Conservation (phyloP, 164 flowering plant genomes). For the Akebia trifoliata region DNA sequence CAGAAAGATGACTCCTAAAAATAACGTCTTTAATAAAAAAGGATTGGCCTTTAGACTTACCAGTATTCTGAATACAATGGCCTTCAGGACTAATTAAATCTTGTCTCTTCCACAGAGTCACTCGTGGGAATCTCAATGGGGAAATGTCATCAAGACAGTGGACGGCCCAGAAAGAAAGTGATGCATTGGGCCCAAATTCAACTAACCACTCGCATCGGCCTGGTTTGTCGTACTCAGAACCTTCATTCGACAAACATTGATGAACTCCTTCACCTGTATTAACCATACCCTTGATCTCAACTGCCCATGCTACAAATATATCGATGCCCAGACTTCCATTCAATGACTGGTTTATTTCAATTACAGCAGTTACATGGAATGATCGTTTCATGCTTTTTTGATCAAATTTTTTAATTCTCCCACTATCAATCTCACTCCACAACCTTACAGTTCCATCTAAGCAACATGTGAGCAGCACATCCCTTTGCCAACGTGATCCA, state of each 20-base stretch:
- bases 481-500: conserved; percentile 26
- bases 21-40: conserved; percentile 47
- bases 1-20: conserved; percentile 42
- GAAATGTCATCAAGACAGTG: conserved; percentile 87
- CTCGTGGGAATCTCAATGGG: conserved; percentile 78
- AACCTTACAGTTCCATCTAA: conserved; percentile 88
- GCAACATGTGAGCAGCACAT: conserved; percentile 75
- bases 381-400: conserved; percentile 33
- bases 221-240: conserved; percentile 28
- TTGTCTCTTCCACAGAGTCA: conserved; percentile 73
- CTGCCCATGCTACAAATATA: conserved; percentile 63
- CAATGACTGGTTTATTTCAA: conserved; percentile 65
- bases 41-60: conserved; percentile 16
- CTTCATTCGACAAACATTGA: conserved; percentile 23
- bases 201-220: conserved; percentile 86
- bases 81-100: conserved; percentile 29
- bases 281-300: conserved; percentile 36
- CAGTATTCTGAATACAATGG: conserved; percentile 13
- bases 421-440: conserved; percentile 81
- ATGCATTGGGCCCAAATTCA: conserved; percentile 57
- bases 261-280: conserved; percentile 21
- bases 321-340: conserved; percentile 57
- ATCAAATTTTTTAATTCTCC: conserved; percentile 43
- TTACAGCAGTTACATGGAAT: conserved; percentile 66
- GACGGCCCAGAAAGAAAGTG: conserved; percentile 71